These are phyloP conservation scores for Leishmania amazonensis DNA, from an alignment of 208 protist species.

Conservation along the genomic window DNA sequence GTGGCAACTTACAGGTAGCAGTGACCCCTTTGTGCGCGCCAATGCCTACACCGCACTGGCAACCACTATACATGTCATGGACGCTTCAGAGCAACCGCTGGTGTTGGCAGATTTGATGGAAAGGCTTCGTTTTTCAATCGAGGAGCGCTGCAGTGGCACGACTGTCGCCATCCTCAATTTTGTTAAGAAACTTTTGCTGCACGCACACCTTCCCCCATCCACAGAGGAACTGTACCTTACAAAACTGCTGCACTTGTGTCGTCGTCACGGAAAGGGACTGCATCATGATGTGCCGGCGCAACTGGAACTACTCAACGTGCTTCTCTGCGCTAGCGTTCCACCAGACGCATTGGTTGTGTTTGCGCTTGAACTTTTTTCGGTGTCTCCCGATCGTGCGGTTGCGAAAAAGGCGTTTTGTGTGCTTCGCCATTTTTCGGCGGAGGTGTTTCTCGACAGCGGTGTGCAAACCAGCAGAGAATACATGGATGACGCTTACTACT, in stretches of 20 bases:
- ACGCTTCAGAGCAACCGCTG: slow-evolving; percentile 9
- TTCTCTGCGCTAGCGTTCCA: background rate
- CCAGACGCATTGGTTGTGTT: slow-evolving; percentile 6
- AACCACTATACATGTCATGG: background rate
- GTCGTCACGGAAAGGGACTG: slow-evolving; percentile 19
- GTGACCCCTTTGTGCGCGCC: slow-evolving; percentile 34
- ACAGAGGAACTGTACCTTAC: slow-evolving; percentile 16
- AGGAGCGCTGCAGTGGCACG: slow-evolving; percentile 22
- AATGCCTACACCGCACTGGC: slow-evolving; percentile 23
- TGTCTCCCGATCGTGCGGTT: slow-evolving; percentile 15
- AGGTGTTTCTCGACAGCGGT: background rate
- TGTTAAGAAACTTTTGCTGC: background rate
- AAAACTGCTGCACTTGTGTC: slow-evolving; percentile 20
- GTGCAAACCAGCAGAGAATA: background rate
- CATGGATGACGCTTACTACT: background rate
- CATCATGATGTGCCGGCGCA: slow-evolving; percentile 13
- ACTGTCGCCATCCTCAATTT: slow-evolving; percentile 25
- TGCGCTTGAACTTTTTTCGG: slow-evolving; percentile 11
- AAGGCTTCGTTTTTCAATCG: slow-evolving; percentile 13
- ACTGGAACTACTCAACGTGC: slow-evolving; percentile 18
- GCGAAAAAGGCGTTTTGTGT: slow-evolving; percentile 11
- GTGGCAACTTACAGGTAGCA: slow-evolving; percentile 8
- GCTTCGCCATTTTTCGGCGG: background rate
- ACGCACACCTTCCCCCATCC: background rate
- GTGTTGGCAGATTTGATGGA: slow-evolving; percentile 18